Evolutionary conservation across 805 yeast species (phyloP).

Genomic region (Lipomyces yamadae): DNA sequence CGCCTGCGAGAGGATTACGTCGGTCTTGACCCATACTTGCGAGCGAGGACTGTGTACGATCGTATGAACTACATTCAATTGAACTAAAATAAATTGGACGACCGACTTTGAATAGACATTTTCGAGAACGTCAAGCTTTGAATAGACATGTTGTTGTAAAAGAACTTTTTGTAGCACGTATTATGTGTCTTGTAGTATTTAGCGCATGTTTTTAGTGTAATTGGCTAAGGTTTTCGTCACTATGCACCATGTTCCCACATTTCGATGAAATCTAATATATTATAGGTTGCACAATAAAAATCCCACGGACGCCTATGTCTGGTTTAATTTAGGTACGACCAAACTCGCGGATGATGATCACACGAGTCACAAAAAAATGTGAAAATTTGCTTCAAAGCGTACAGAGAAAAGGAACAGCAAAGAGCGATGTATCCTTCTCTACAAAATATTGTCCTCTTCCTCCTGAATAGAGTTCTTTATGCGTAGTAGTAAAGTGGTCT

Average conservation of each 20-base stretch:
- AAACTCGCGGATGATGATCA: not conserved
- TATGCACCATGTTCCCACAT: not conserved
- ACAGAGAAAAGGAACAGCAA: not conserved
- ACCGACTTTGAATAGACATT: not conserved
- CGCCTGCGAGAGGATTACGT: conserved; percentile 70
- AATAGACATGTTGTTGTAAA: not conserved
- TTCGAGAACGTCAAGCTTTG: not conserved
- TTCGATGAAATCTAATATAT: not conserved
- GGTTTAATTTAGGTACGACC: not conserved
- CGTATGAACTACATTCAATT: conserved; percentile 57
- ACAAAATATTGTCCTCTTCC: conserved; percentile 53
- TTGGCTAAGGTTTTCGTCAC: not conserved
- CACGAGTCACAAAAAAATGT: not conserved
- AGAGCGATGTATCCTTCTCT: not conserved
- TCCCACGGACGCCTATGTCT: not conserved
- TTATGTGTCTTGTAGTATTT: conserved; percentile 6
- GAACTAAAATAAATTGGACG: not conserved
- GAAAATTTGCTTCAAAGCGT: not conserved
- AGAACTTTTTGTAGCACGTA: not conserved
- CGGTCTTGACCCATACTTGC: conserved; percentile 75
- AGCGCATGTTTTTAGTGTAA: not conserved
- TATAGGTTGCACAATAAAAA: not conserved
- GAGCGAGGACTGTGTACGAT: conserved; percentile 80
- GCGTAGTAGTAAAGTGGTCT: conserved; percentile 78
- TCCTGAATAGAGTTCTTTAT: conserved; percentile 74